A percentile compares a stretch with the other conserved stretches of the same genome.
Conservation (phyloP, 441 rosid genomes). For the Arabidopsis hybrid region DNA sequence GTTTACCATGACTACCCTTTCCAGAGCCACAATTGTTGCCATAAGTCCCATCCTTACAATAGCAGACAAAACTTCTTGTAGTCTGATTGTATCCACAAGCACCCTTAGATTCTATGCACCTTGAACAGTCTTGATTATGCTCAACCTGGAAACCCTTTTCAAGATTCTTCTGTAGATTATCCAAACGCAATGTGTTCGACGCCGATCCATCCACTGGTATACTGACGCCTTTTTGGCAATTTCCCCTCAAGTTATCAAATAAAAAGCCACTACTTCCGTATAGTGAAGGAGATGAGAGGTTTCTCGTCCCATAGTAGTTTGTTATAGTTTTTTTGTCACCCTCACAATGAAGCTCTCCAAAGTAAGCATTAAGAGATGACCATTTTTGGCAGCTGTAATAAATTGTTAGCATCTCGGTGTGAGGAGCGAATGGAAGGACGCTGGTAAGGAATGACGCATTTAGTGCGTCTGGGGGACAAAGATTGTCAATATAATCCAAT, state of each 20-base stretch:
- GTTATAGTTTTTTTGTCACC: background rate
- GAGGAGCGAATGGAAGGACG: conserved; percentile 11
- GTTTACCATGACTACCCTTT: background rate
- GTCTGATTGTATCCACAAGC: conserved; percentile 49
- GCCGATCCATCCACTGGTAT: conserved; percentile 36
- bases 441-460: conserved; percentile 1
- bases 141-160: conserved; percentile 48
- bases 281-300: background rate
- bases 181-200: too few relatives aligned
- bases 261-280: background rate
- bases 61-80: conserved; percentile 47
- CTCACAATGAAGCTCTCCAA: conserved; percentile 6
- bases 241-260: background rate
- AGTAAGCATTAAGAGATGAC: background rate
- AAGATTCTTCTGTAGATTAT: conserved; percentile 33
- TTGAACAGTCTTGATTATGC: conserved; percentile 35
- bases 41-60: conserved; percentile 40
- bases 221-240: conserved; percentile 32
- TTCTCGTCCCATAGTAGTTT: conserved; percentile 31
- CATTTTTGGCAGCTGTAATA: conserved; percentile 28
- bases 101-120: conserved; percentile 44
- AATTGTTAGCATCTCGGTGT: conserved; percentile 34
- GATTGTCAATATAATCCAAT: conserved; percentile 36
- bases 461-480: conserved; percentile 31
- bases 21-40: conserved; percentile 12